Evolutionary conservation across 306 rosid species (phyloP).

Genomic region (Sechiopsis laciniata): DNA sequence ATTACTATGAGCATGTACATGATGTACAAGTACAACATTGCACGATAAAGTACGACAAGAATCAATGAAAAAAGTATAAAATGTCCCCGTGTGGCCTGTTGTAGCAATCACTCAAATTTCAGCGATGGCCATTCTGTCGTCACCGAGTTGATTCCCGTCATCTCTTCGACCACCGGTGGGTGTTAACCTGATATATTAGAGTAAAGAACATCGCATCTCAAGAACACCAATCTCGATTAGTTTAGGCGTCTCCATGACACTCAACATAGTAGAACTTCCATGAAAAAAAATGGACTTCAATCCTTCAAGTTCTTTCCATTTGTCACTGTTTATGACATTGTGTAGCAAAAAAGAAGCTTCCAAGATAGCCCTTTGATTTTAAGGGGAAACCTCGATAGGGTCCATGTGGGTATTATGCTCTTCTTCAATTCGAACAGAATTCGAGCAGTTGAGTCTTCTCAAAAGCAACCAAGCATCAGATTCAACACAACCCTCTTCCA

Average conservation of each 20-base stretch:
- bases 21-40: neutral
- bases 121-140: neutral
- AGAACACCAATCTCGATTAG: neutral
- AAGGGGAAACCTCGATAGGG: conserved; percentile 56
- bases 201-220: neutral
- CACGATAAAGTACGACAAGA: neutral
- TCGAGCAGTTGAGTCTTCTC: conserved; percentile 47
- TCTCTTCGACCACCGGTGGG: neutral
- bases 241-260: neutral
- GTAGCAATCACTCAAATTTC: no score
- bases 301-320: neutral
- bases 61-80: neutral
- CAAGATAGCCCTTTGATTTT: conserved; percentile 13
- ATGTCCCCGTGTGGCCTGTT: neutral
- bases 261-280: neutral
- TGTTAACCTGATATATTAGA: neutral
- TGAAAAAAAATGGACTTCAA: neutral
- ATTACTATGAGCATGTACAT: neutral
- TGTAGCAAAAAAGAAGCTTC: conserved; percentile 2
- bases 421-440: conserved; percentile 27
- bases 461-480: conserved; percentile 78
- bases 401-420: conserved; percentile 20
- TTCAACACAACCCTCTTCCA: conserved; percentile 63
- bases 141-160: neutral
- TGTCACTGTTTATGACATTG: neutral